Base-by-base conservation (phyloP, 2,329 filamentous ascomycete genomes). In the Arthrobotrys musiformis region DNA sequence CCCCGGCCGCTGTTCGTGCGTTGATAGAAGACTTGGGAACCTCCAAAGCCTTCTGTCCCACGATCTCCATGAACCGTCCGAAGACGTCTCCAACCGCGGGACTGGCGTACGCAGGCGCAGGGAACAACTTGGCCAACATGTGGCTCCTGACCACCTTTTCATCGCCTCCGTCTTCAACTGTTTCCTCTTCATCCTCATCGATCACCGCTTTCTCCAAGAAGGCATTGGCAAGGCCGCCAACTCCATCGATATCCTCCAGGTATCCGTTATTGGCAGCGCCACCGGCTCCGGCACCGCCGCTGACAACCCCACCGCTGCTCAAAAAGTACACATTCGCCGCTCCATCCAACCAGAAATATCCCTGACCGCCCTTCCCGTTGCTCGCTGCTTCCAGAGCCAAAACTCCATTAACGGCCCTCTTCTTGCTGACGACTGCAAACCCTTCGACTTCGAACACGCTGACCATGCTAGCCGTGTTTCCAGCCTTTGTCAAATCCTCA, bases 281-380 rank as follows among this genome's bases (percentile, higher is more conserved):
- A 22, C 28, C 52, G 15, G 33, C 58, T 11, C 35, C 64, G 11
- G 46, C 26, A 19, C 56, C 64, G 35, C 72, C 72, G 9, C 54
- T 68, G 3, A 70, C 72, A 13, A 64, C 72, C 46, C 58, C 72
- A 3, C 72, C 72, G 9, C 72, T 76, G 19, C 64, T 70, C 48
- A 76, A 28, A 58, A 70, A 76, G 37, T 70, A 76, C 9, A 76
- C 72, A 24, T 76, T 76, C 28, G 72, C 72, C 9, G 72, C 72
- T 4, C 72, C 72, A 40, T 76, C 72, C 22, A 76, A 17, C 72
- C 72, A 76, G 15, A 76, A 69, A 28, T 70, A 76, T 17, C 72
- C 72, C 17, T 64, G 60, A 1, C 70, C 70, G 22, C 72, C 64
- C 6, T 62, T 46, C 13, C 52, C 63, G n/a, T 67, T 62, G 19